Base-by-base conservation (phyloP, 2,329 filamentous ascomycete genomes). In the Penicillium olsonii region DNA sequence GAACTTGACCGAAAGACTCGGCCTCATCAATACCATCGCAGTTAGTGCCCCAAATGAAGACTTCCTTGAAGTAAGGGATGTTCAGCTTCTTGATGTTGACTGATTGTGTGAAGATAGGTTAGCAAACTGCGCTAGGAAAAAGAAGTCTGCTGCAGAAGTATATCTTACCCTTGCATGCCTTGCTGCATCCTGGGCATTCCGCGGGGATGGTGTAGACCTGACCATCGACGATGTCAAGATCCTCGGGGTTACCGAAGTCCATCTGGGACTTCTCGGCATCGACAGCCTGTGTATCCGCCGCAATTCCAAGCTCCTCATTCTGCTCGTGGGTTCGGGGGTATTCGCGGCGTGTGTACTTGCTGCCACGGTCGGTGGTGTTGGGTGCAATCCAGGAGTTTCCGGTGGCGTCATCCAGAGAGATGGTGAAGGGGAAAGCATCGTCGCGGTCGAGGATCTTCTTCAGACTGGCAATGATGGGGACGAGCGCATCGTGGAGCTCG, bases 381-480 rank as follows among this genome's bases (percentile, higher is more conserved):
- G 94, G 94, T 40, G 95, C 87, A 63, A 99, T 96, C 81, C 92
- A 97, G 2, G 91, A 96, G 78, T 99, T 99, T 46, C 94, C 94
- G 1, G 92, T 88, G 2, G 90, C 88, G 68, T 99, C 94, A 68
- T 99, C 91, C 40, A 96, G 78, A 34, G 84, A 87, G 41, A 99
- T 74, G 42, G 90, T 87, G 80, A 99, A 96, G 19, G 94, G 94
- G 67, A 95, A 92, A 6, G 80, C 80, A 20, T 86, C 80, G 22
- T 86, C 79, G 42, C 91, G 88, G 2, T 82, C 81, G 9, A 95
- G 74, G 84, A 97, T 96, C 47, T 86, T 82, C 51, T 83, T 81
- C 12, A 91, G 81, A 60, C 85, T 87, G 37, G 81, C 71, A 53
- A 97, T 87, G 43, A 97, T 82, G 41, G 84, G 84, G 53, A 85